These are phyloP conservation scores for Parmales sp. DNA, from an alignment of 108 stramenopile genomes.

Conservation along the genomic window DNA sequence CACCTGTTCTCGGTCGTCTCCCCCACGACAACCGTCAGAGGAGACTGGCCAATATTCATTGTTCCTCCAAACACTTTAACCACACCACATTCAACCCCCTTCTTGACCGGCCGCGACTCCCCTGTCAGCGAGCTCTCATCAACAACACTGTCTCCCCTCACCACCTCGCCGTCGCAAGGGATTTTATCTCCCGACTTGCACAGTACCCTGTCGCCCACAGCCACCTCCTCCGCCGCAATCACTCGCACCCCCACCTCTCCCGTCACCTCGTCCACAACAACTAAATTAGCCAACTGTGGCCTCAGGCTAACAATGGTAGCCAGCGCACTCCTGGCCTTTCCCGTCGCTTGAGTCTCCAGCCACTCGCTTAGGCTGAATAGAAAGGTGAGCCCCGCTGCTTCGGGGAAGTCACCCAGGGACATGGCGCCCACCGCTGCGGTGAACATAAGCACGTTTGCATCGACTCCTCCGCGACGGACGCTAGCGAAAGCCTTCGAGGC, in stretches of 20 bases:
- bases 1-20: slow-evolving; percentile 60
- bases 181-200: slow-evolving; percentile 87
- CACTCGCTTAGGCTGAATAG: slow-evolving; percentile 70
- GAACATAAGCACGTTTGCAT: slow-evolving; percentile 87
- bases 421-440: slow-evolving; percentile 71
- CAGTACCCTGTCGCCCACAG: slow-evolving; percentile 59
- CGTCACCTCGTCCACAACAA: background rate
- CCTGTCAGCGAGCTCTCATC: slow-evolving; percentile 89
- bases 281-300: slow-evolving; percentile 70
- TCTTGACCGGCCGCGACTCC: slow-evolving; percentile 62
- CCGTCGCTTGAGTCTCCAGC: slow-evolving; percentile 59
- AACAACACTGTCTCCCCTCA: slow-evolving; percentile 64
- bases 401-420: slow-evolving; percentile 56
- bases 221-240: slow-evolving; percentile 56
- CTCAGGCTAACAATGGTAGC: slow-evolving; percentile 50
- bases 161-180: slow-evolving; percentile 79
- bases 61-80: slow-evolving; percentile 47
- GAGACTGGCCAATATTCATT: slow-evolving; percentile 62
- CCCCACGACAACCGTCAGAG: slow-evolving; percentile 54
- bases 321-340: slow-evolving; percentile 60
- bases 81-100: slow-evolving; percentile 49
- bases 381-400: slow-evolving; percentile 75
- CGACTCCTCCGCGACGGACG: slow-evolving; percentile 47
- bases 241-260: slow-evolving; percentile 36
- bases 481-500: slow-evolving; percentile 59